Percentiles rank a stretch among this genome's conserved stretches.
These are phyloP conservation scores for Bipolaris sorokiniana DNA, from an alignment of 2,329 filamentous ascomycete genomes.

Conservation along the genomic window DNA sequence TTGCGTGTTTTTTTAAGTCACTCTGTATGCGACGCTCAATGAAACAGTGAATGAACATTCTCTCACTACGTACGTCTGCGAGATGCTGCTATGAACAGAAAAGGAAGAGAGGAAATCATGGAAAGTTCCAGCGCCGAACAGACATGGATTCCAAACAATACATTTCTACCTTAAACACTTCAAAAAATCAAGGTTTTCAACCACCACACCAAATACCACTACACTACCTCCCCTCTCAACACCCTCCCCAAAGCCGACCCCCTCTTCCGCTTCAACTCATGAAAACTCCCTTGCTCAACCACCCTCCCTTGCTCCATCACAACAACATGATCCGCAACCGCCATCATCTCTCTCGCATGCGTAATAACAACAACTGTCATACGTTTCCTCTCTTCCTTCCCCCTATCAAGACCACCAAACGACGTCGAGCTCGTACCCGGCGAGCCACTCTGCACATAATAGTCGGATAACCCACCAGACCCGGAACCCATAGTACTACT, in stretches of 20 bases:
- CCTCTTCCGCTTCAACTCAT: constrained; percentile 57
- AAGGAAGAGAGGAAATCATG: too few species aligned
- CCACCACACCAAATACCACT: not conserved
- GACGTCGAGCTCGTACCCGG: too few species aligned
- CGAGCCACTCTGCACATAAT: too few species aligned
- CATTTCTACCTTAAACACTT: too few species aligned
- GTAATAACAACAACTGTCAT: constrained; percentile 82
- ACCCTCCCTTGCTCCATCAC: constrained; percentile 71
- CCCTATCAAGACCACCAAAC: constrained; percentile 14
- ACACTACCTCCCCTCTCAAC: constrained; percentile 46
- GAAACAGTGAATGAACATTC: not conserved
- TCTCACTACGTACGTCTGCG: not conserved
- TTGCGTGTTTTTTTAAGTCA: not conserved
- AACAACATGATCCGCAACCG: constrained; percentile 73
- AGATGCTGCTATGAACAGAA: not conserved
- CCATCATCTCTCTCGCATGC: constrained; percentile 86
- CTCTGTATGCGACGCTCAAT: not conserved
- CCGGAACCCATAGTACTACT: too few species aligned
- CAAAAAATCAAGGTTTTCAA: too few species aligned
- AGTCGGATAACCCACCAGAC: too few species aligned
- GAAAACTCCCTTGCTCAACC: constrained; percentile 71
- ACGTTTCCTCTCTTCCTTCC: constrained; percentile 31
- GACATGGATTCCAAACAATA: too few species aligned
- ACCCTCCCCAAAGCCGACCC: constrained; percentile 42
- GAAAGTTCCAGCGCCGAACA: too few species aligned